Evolutionary conservation across 1,139 yeast species (phyloP), one percentile per base, ranked within the genome.

Genomic region (Taphrina confusa): DNA sequence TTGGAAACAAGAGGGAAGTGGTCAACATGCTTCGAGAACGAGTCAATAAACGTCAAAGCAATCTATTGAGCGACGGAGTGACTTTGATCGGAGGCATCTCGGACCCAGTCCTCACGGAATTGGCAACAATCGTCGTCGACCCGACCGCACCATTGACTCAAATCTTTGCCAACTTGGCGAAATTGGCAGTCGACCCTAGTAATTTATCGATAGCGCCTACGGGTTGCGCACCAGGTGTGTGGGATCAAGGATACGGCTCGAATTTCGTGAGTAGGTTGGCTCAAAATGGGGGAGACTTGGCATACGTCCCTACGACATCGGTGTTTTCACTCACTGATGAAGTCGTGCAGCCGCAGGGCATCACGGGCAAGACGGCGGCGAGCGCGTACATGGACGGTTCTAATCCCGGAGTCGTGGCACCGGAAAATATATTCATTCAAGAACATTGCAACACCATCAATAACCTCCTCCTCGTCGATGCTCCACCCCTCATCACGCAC

Each of bases 401-500:
- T 2, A 50, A 37, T 3, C n/a, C 52, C 2, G 52, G 42, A 16
- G 52, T 20, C 16, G 16, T 25, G 22, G 42, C 52, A 0, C 42
- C 42, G 30, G 31, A 33, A 12, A 50, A 50, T 27, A 50, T 50
- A 34, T 50, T 12, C 46, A 50, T 50, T 18, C 56, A 50, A 18
- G 46, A 28, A 14, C 46, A 36, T 27, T 50, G 56, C 25, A 16
- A 34, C 34, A 14, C 22, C 16, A 14, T 50, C 1, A 9, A 12
- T 6, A 8, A 25, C 27, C 18, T 27, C 2, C 2, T 25, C 11
- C 8, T n/a, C 12, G 36, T 14, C 27, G 56, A 37, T 36, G n/a
- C 20, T 6, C 56, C 56, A 9, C 45, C 56, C n/a, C 46, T 50
- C 46, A 50, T 50, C 56, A 50, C 56, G 34, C 56, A 50, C 46